These are phyloP conservation scores for Melanomma pulvis-pyrius DNA, from an alignment of 495 filamentous ascomycete genomes.

Conservation along the genomic window DNA sequence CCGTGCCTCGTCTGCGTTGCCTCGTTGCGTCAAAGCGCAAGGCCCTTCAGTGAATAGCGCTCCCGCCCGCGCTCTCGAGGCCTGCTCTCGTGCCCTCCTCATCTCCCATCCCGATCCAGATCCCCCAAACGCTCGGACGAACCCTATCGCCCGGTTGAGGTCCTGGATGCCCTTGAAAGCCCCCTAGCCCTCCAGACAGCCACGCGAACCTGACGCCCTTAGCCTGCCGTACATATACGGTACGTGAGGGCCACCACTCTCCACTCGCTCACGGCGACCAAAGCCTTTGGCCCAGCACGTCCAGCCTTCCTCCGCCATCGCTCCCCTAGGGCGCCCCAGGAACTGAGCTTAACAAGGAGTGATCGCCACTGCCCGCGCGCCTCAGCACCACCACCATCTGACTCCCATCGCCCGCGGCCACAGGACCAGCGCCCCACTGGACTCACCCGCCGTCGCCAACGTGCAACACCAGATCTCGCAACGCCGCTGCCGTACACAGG, in stretches of 20 bases:
- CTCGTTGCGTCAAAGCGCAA: conserved; percentile 36
- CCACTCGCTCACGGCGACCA: conserved; percentile 39
- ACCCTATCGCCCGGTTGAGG: conserved; percentile 40
- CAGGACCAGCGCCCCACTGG: conserved; percentile 2
- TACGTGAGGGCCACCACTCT: conserved; percentile 41
- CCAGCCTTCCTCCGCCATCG: conserved; percentile 34
- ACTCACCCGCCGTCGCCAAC: conserved; percentile 27
- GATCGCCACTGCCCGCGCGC: conserved; percentile 40
- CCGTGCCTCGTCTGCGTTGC: conserved; percentile 39
- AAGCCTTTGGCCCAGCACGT: conserved; percentile 35
- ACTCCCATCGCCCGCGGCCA: not conserved
- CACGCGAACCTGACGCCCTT: conserved; percentile 40
- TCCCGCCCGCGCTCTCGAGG: conserved; percentile 22
- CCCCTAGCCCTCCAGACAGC: conserved; percentile 35
- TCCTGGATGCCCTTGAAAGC: conserved; percentile 22
- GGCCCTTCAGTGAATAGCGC: conserved; percentile 24
- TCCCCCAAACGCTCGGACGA: conserved; percentile 40
- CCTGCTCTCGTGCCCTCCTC: conserved; percentile 32
- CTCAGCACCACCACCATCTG: conserved; percentile 29
- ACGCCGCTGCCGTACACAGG: conserved; percentile 22
- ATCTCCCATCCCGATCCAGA: conserved; percentile 36
- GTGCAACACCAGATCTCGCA: conserved; percentile 37
- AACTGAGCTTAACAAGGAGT: conserved; percentile 40
- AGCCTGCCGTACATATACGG: conserved; percentile 42
- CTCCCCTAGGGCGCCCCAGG: conserved; percentile 36